phyloP scores from a whole-genome alignment of 257 asterid genomes.

The Przewalskia tangutica region DNA sequence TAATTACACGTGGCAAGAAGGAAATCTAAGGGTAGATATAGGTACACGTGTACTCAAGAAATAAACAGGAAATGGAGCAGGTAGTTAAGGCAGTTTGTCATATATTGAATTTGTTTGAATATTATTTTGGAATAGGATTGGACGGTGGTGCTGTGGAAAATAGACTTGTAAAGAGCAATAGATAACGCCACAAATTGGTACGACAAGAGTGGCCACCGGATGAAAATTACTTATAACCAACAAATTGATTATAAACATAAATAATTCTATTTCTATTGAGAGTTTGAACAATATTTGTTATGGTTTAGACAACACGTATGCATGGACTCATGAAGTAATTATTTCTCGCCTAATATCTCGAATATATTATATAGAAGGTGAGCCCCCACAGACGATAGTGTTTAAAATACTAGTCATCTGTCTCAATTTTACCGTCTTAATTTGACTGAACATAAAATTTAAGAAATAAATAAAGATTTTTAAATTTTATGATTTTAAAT shows the following conservation, averaged over 20 bases:
- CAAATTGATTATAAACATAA: neutral
- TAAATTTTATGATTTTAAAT: too few relatives aligned
- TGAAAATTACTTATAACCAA: neutral
- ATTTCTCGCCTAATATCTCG: too few relatives aligned
- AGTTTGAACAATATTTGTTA: neutral
- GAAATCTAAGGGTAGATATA: neutral
- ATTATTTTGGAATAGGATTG: neutral
- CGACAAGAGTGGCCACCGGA: neutral
- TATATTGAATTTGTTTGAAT: neutral
- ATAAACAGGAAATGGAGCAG: neutral
- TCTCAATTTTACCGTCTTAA: too few relatives aligned
- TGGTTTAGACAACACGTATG: neutral
- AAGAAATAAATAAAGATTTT: too few relatives aligned
- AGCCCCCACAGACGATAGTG: too few relatives aligned
- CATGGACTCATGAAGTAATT: too few relatives aligned
- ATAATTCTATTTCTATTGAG: neutral
- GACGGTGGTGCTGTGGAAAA: conserved; percentile 7
- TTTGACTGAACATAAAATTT: too few relatives aligned
- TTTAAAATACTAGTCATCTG: too few relatives aligned
- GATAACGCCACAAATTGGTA: neutral
- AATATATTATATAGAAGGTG: too few relatives aligned
- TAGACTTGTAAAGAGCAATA: neutral
- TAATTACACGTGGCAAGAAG: conserved; percentile 12
- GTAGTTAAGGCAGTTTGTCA: neutral
- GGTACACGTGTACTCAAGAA: conserved; percentile 7